These are phyloP conservation scores for Colletotrichum lupini DNA, from an alignment of 2,329 filamentous ascomycete genomes.

Conservation along the genomic window DNA sequence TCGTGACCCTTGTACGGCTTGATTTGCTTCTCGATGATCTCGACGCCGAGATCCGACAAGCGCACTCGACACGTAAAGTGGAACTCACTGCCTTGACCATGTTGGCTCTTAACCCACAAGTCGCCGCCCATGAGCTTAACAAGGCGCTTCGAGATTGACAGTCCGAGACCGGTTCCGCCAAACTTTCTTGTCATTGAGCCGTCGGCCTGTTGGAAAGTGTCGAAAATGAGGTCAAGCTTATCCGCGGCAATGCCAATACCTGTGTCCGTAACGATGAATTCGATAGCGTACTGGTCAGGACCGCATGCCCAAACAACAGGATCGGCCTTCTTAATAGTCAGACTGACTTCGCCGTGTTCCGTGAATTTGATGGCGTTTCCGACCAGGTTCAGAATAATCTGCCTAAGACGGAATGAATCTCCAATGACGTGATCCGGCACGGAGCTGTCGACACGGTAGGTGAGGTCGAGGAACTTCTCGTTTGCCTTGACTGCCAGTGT, in stretches of 20 bases:
- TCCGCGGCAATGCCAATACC: constrained; percentile 96
- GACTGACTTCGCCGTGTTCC: constrained; percentile 93
- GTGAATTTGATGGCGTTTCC: constrained; percentile 99
- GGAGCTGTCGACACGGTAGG: constrained; percentile 91
- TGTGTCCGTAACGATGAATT: constrained; percentile 95
- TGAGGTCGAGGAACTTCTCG: constrained; percentile 92
- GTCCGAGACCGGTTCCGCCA: constrained; percentile 90
- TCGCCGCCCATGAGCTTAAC: constrained; percentile 97
- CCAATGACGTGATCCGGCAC: constrained; percentile 96
- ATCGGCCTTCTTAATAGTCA: constrained; percentile 82
- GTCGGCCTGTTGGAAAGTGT: constrained; percentile 98
- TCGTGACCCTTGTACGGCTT: constrained; percentile 92
- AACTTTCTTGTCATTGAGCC: constrained; percentile 97
- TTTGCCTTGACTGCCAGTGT: constrained; percentile 97
- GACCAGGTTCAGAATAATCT: constrained; percentile 97
- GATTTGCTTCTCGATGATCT: constrained; percentile 83
- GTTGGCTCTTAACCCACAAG: constrained; percentile 94
- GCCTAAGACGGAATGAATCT: constrained; percentile 93
- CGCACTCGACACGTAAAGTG: constrained; percentile 96
- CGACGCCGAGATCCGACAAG: constrained; percentile 82
- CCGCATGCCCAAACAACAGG: constrained; percentile 72
- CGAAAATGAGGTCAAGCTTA: constrained; percentile 97
- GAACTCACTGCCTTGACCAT: constrained; percentile 92
- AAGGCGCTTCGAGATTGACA: constrained; percentile 94
- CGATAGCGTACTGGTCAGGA: constrained; percentile 87